Evolutionary conservation across 345 rosid genomes (phyloP), one percentile per base, ranked within the genome.

Genomic region (Eucalyptus guilfoylei): DNA sequence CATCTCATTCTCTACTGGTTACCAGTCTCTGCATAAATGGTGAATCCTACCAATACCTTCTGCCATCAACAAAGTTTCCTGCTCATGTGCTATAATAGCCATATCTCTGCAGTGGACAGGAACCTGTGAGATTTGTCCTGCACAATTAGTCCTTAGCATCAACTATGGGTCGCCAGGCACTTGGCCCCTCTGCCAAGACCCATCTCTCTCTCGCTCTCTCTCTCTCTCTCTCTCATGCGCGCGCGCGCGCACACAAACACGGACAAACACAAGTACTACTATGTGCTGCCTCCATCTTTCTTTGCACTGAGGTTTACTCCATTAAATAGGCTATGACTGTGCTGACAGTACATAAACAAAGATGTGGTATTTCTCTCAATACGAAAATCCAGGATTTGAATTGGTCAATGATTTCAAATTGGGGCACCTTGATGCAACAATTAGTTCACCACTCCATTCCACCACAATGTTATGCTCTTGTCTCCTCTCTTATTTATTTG

Each of bases 391-490:
- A 67, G 40, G 21, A 67, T 32, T 32, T 67, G 42, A 67, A 67
- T 67, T 67, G 4, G 0, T 32, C 40, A 32, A n/a, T 32, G 2
- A 32, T 67, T 67, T 16, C 42, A 67, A 32, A 17, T 69, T 32
- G 40, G 40, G 24, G 42, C 80, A 69, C 80, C 42, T 32, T 32
- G 80, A 32, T 32, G 80, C 42, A 32, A 69, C 42, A 16, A 17
- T 69, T 32, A 69, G 1, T 32, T 69, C 40, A 16, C 42, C 80
- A 32, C 12, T 67, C 80, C 80, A 32, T 69, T 69, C 24, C 42
- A 32, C 13, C 80, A 5, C 13, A 32, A 16, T 0, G 1, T 0
- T 69, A 9, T 32, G 1, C 23, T 32, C 42, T 69, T 69, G 37
- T 67, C 0, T 32, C 11, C 6, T 32, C 40, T 32, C 7, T 67